Conservation (phyloP, 202 grass and related monocot species). For the Saccharum hybrid region DNA sequence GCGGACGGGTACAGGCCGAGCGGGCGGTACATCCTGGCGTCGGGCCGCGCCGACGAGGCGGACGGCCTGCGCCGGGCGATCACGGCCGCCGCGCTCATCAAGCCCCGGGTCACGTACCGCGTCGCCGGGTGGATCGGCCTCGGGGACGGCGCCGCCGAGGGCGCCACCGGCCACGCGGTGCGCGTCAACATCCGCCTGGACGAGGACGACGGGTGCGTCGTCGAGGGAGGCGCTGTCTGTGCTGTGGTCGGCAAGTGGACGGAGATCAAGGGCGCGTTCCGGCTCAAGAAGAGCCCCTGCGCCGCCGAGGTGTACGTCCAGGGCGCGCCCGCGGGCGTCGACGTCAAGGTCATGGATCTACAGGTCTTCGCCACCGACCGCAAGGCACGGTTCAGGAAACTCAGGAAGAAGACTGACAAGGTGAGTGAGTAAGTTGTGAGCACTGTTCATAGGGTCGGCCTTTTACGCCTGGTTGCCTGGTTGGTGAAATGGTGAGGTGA, state of each 20-base stretch:
- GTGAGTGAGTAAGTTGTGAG: constrained; percentile 30
- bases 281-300: constrained; percentile 49
- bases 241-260: constrained; percentile 47
- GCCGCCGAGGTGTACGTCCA: constrained; percentile 54
- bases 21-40: constrained; percentile 50
- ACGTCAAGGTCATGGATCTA: constrained; percentile 68
- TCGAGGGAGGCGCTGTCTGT: constrained; percentile 54
- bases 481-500: neutral
- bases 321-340: constrained; percentile 55
- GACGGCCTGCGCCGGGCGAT: constrained; percentile 47
- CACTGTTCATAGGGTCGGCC: neutral
- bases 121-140: constrained; percentile 56
- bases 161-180: constrained; percentile 39
- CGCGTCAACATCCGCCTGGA: constrained; percentile 55
- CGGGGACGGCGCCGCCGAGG: neutral
- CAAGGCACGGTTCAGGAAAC: constrained; percentile 55
- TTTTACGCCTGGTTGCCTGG: neutral
- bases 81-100: constrained; percentile 34
- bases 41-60: constrained; percentile 30
- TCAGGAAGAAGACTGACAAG: constrained; percentile 66
- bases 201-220: constrained; percentile 43
- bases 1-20: constrained; percentile 38
- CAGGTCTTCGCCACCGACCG: constrained; percentile 69
- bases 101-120: constrained; percentile 49
- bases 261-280: constrained; percentile 70